phyloP scores from a whole-genome alignment of 495 filamentous ascomycete genomes.

The Penicillium canescens region DNA sequence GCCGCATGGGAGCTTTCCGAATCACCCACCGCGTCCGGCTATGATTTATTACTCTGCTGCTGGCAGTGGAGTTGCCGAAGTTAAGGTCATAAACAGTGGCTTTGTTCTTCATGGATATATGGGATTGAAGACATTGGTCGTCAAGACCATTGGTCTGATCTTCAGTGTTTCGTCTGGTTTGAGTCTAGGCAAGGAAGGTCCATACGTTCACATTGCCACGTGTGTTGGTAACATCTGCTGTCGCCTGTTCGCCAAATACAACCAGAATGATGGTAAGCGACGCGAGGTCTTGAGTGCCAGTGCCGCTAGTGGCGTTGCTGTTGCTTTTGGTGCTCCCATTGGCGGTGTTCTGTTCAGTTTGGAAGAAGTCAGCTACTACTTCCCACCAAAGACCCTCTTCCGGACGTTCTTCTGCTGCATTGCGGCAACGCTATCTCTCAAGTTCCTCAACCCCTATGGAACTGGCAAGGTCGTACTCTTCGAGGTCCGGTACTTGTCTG shows the following conservation, averaged over 20 bases:
- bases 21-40: slow-evolving; percentile 51
- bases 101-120: slow-evolving; percentile 97
- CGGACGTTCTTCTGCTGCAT: slow-evolving; percentile 99
- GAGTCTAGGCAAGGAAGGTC: slow-evolving; percentile 94
- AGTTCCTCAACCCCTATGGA: slow-evolving; percentile 94
- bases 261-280: slow-evolving; percentile 85
- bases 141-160: slow-evolving; percentile 83
- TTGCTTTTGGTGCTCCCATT: slow-evolving; percentile 92
- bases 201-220: slow-evolving; percentile 95
- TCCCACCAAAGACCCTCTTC: slow-evolving; percentile 97
- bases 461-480: slow-evolving; percentile 97
- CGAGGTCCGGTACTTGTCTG: slow-evolving; percentile 85
- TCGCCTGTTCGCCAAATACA: slow-evolving; percentile 90
- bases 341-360: slow-evolving; percentile 92
- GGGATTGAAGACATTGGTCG: slow-evolving; percentile 80
- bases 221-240: slow-evolving; percentile 96
- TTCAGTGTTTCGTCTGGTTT: slow-evolving; percentile 90
- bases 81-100: slow-evolving; percentile 95
- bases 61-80: slow-evolving; percentile 94
- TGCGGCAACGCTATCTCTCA: slow-evolving; percentile 82
- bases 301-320: slow-evolving; percentile 89
- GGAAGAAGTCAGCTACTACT: slow-evolving; percentile 96
- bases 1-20: slow-evolving; percentile 23
- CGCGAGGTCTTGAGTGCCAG: slow-evolving; percentile 92
- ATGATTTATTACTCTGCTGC: slow-evolving; percentile 96